These are phyloP conservation scores for Dictyostelium brefeldianum DNA, from an alignment of 78 protist genomes.

Conservation along the genomic window DNA sequence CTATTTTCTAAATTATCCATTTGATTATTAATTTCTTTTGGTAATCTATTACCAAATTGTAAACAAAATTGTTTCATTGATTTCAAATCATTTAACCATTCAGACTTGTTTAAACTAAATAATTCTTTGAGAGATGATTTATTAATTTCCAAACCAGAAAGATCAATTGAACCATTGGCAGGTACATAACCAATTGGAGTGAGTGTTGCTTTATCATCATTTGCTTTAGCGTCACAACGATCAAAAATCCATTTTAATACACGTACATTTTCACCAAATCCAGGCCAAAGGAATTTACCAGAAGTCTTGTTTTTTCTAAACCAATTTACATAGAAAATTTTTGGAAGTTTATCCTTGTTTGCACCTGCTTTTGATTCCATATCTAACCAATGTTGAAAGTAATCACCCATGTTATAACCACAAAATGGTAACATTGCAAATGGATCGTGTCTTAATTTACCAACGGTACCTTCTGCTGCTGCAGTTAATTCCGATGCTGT, in stretches of 20 bases:
- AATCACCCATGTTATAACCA: conserved; percentile 96
- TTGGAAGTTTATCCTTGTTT: conserved; percentile 78
- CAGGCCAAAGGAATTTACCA: conserved; percentile 95
- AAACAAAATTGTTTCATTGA: conserved; percentile 49
- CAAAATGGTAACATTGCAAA: conserved; percentile 96
- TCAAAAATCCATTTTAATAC: conserved; percentile 93
- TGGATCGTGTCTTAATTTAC: conserved; percentile 88
- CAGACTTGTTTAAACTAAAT: conserved; percentile 62
- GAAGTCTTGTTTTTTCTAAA: conserved; percentile 78
- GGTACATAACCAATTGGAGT: conserved; percentile 89
- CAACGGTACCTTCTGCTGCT: conserved; percentile 88
- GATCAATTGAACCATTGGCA: conserved; percentile 31
- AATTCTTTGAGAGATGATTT: conserved; percentile 46
- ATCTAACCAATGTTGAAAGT: conserved; percentile 93
- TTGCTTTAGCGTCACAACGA: conserved; percentile 61
- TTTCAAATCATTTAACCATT: conserved; percentile 71
- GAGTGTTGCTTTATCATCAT: conserved; percentile 42
- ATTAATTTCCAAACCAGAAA: conserved; percentile 73
- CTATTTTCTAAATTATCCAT: conserved; percentile 59
- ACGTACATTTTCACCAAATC: conserved; percentile 94
- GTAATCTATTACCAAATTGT: conserved; percentile 71
- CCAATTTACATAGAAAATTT: conserved; percentile 96
- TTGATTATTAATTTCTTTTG: conserved; percentile 71
- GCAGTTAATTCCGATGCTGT: conserved; percentile 93
- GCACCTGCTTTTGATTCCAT: conserved; percentile 57